A percentile compares a stretch with the other conserved stretches of the same genome.
Evolutionary conservation across 208 protist species (phyloP).

Genomic region (Trypanosoma cruzi): DNA sequence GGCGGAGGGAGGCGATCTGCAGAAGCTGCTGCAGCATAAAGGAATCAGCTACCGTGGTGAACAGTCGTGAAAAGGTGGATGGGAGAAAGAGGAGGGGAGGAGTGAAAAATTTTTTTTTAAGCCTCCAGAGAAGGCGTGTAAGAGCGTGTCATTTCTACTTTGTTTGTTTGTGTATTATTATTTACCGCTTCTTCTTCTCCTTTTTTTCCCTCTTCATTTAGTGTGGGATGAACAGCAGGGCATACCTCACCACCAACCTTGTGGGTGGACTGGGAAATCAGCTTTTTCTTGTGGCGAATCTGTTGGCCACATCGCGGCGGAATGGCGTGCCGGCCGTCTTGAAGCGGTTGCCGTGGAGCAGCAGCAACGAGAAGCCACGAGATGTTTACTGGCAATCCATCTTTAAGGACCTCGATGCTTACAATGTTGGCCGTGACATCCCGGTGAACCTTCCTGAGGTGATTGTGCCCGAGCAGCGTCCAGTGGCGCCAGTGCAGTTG

Average conservation of each 20-base stretch:
- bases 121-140: background rate
- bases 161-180: constrained; percentile 15
- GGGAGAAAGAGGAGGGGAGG: constrained; percentile 2
- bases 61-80: constrained; percentile 19
- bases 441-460: constrained; percentile 32
- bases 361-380: constrained; percentile 70
- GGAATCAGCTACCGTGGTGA: constrained; percentile 76
- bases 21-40: constrained; percentile 84
- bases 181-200: constrained; percentile 32
- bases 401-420: constrained; percentile 40
- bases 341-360: constrained; percentile 41
- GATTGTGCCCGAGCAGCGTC: constrained; percentile 61
- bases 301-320: constrained; percentile 65
- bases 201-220: background rate
- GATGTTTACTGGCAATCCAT: constrained; percentile 83
- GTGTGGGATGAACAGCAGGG: constrained; percentile 1
- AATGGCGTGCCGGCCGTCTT: constrained; percentile 48
- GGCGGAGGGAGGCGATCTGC: constrained; percentile 83
- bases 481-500: constrained; percentile 33
- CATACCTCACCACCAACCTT: constrained; percentile 74
- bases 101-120: background rate
- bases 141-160: background rate
- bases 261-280: constrained; percentile 89
- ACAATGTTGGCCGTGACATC: constrained; percentile 35
- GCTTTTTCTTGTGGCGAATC: constrained; percentile 83